These are phyloP conservation scores for Hymenoscyphus albidus DNA, from an alignment of 2,329 filamentous ascomycete species.

Conservation along the genomic window DNA sequence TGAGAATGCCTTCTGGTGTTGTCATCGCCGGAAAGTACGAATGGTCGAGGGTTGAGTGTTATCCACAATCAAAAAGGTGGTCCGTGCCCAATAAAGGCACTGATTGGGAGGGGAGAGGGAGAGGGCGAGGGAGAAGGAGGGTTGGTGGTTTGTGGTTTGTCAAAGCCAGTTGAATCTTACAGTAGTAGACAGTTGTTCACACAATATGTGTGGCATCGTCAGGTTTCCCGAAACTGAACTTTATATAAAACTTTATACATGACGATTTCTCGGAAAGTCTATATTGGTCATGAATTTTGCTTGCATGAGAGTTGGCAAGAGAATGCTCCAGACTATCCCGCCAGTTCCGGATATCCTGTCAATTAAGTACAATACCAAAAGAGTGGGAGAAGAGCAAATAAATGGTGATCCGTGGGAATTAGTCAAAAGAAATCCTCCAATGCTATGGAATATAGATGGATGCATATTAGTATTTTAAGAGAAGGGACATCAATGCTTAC, in stretches of 20 bases:
- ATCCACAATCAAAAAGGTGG: background rate
- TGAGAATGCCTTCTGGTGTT: constrained; percentile 2
- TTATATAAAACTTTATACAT: background rate
- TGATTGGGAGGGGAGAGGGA: background rate
- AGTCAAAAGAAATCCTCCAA: background rate
- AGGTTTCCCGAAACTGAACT: no score
- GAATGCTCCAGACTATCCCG: background rate
- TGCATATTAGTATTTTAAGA: background rate
- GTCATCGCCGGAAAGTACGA: constrained; percentile 17
- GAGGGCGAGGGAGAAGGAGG: no score
- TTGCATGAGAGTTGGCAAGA: background rate
- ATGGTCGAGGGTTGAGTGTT: background rate
- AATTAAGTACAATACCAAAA: background rate
- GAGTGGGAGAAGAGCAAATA: background rate
- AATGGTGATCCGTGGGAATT: background rate
- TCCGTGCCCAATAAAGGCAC: background rate
- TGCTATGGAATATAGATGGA: background rate
- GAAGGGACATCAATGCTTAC: background rate
- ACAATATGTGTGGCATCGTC: no score
- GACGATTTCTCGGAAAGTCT: background rate
- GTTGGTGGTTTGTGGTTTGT: constrained; percentile 1
- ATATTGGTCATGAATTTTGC: background rate
- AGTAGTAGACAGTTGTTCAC: no score
- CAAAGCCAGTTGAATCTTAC: background rate
- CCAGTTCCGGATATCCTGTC: background rate